Percentiles rank a stretch among this genome's conserved stretches.
phyloP scores from a whole-genome alignment of 129 eudicot species.

The sunflower (Helianthus annuus) region HanXRQr2.0-SUNRISE NC_035440.2:43106267-43106766 shows the following conservation, averaged over 20 bases:
- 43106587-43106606: not conserved
- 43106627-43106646: not conserved
- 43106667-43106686: not conserved
- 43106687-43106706: not conserved
- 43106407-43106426: not conserved
- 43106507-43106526: not conserved
- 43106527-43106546: not conserved
- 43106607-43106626: not conserved
- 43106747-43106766: not conserved
- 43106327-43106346: not conserved
- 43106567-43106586: not conserved
- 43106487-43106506: not conserved
- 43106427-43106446: not conserved
- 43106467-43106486: slow-evolving; percentile 1
- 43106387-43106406: not conserved
- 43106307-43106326: slow-evolving; percentile 12
- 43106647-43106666: not conserved
- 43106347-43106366: not conserved
- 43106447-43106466: not conserved
- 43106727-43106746: not conserved
- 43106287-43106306: not conserved
- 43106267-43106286: not conserved
- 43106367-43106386: not conserved
- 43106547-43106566: not conserved
- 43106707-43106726: not conserved